phyloP scores from a whole-genome alignment of 441 rosid species.

The Omphalea diandra region DNA sequence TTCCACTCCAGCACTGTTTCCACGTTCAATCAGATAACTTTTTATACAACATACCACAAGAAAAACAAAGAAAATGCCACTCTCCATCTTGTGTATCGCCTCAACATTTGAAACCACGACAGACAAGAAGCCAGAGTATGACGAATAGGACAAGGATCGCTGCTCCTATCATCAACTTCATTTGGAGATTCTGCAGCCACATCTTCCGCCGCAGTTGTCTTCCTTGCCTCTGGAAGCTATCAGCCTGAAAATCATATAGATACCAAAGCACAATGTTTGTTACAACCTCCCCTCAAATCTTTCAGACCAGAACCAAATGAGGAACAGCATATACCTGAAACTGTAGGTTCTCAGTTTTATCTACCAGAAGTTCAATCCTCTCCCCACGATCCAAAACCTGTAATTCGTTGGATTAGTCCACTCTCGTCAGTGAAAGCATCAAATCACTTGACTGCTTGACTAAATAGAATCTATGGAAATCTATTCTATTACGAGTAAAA shows the following conservation, averaged over 20 bases:
- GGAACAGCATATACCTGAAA: conserved; percentile 51
- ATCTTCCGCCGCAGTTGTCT: conserved; percentile 88
- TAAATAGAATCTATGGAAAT: not conserved
- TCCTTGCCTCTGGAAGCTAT: conserved; percentile 97
- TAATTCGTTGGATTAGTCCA: conserved; percentile 16
- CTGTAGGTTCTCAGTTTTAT: conserved; percentile 86
- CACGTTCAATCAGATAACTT: not conserved
- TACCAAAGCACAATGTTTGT: not conserved
- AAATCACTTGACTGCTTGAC: not conserved
- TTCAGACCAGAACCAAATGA: not conserved
- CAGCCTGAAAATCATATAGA: conserved; percentile 51
- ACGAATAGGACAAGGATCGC: conserved; percentile 48
- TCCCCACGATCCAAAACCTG: conserved; percentile 98
- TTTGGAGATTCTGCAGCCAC: conserved; percentile 90
- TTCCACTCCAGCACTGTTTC: not conserved
- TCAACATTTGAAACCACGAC: conserved; percentile 79
- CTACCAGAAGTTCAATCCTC: conserved; percentile 92
- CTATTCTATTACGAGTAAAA: not conserved
- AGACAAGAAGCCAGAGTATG: conserved; percentile 64
- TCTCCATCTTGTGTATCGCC: not conserved
- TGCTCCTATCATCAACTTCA: conserved; percentile 87
- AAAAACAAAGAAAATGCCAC: not conserved
- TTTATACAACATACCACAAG: conserved; percentile 16
- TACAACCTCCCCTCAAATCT: not conserved
- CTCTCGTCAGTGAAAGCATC: not conserved